Base-by-base conservation (phyloP, 441 rosid species). In the Eruca vesicaria region DNA sequence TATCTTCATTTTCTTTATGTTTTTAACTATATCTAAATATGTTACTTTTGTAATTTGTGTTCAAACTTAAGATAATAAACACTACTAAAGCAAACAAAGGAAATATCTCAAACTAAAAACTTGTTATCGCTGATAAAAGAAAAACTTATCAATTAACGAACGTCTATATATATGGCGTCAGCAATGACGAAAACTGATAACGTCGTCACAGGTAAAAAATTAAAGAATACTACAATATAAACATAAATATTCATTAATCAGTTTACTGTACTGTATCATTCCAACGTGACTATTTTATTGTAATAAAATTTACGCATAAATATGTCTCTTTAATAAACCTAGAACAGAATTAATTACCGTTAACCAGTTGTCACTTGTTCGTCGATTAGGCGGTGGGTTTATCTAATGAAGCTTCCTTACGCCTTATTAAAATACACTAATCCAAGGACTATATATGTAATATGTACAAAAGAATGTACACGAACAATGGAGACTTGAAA, bases 161-260 rank as follows among this genome's bases (percentile, higher is more conserved):
- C 56, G 29, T 55, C 63, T n/a, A n/a, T 59, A 55, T 16, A 14
- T 26, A 14, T 38, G 32, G 23, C 14, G 65, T 73, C 12, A 64
- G 71, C 65, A 38, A 73, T 73, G 77, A 73, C 55, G 58, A 8
- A 73, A 65, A 23, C 10, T 73, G 58, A 38, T 56, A 6, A 28
- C 32, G 48, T 63, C 64, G 16, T 36, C 33, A 33, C 62, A n/a
- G 32, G 35, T 61, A 43, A n/a, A 7, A 43, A 14, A 18, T n/a
- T 62, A 32, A 33, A 10, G 5, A 18, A 33, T 43, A 26, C 2
- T 20, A 57, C 41, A 7, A 38, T 26, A 26, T 43, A 29, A 66
- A 28, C 26, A 28, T 15, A 15, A 9, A n/a, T 15, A 15, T 48
- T 48, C 15, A 29, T 28, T 38, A 63, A 38, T 16, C 18, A 12